A percentile compares a stretch with the other conserved stretches of the same genome.
These are phyloP conservation scores for Endocalyx cinctus DNA, from an alignment of 2,329 filamentous ascomycete species.

Conservation along the genomic window DNA sequence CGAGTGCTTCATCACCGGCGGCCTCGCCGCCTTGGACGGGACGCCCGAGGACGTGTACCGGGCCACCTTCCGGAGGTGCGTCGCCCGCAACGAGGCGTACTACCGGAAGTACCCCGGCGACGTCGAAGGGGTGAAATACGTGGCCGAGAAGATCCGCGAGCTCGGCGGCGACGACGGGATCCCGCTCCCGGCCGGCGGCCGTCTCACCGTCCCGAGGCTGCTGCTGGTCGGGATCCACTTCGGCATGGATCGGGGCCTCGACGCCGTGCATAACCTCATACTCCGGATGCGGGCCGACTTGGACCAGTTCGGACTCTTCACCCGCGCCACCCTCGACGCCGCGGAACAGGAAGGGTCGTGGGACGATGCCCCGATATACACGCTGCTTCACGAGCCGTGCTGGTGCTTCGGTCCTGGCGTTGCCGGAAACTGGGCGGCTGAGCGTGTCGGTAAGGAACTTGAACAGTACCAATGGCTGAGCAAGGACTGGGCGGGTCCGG, in stretches of 20 bases:
- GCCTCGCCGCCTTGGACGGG: slow-evolving; percentile 71
- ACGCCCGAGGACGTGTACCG: slow-evolving; percentile 71
- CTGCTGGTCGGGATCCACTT: slow-evolving; percentile 74
- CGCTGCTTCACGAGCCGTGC: slow-evolving; percentile 79
- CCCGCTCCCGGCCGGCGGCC: slow-evolving; percentile 66
- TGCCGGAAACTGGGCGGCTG: slow-evolving; percentile 71
- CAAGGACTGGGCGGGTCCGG: slow-evolving; percentile 32
- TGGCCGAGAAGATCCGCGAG: slow-evolving; percentile 61
- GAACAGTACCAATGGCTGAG: slow-evolving; percentile 49
- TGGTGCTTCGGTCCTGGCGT: slow-evolving; percentile 68
- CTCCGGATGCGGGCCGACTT: slow-evolving; percentile 69
- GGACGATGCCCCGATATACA: slow-evolving; percentile 77
- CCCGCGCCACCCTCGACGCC: slow-evolving; percentile 61
- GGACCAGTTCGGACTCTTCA: slow-evolving; percentile 70
- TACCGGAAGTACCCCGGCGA: slow-evolving; percentile 86
- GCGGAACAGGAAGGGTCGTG: slow-evolving; percentile 66
- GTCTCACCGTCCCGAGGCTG: slow-evolving; percentile 68
- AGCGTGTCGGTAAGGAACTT: slow-evolving; percentile 52
- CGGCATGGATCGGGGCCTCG: slow-evolving; percentile 73
- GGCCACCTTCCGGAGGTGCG: slow-evolving; percentile 64
- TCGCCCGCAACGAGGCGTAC: slow-evolving; percentile 70
- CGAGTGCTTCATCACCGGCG: slow-evolving; percentile 82
- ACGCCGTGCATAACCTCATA: slow-evolving; percentile 69
- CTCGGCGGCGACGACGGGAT: slow-evolving; percentile 46
- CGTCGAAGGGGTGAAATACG: slow-evolving; percentile 58